Base-by-base conservation (phyloP, 345 rosid species). In the Lumnitzera racemosa region DNA sequence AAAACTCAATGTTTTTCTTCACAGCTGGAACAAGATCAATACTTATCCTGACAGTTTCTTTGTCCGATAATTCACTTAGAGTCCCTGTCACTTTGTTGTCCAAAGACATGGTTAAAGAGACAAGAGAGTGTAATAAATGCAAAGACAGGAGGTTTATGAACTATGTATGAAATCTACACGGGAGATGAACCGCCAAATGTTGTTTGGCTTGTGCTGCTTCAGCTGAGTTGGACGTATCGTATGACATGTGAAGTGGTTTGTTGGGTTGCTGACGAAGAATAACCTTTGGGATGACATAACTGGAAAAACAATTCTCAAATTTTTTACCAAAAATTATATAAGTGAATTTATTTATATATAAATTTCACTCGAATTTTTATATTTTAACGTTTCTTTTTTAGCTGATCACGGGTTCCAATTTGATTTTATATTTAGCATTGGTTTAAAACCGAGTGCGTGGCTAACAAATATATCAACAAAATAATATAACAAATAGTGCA, bases 21-120 rank as follows among this genome's bases (percentile, higher is more conserved):
- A 89, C 88, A 12, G 88, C 95, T 29, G 91, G 75, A 0, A 87
- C 91, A 20, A 89, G 82, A 76, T 91, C 95, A 60, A 80, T 58
- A 47, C 85, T 59, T 55, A 85, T 46, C 50, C 78, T 79, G 8
- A 78, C 51, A 46, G 84, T 65, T 6, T 83, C 80, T 6, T 68
- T 48, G 65, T 80, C 92, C 14, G 90, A 81, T 51, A 83, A 74
- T 68, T 85, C 87, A 65, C 90, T 76, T 62, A 89, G 81, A 57
- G 83, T 78, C 46, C 86, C 78, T 0, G 80, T 53, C 14, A 71
- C 76, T 55, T 70, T 48, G 47, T 64, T 71, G 71, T 67, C 71
- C 49, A 68, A 57, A 15, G 74, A 74, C 84, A 73, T 72, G 17
- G 61, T 36, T 16, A 55, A 46, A 56, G 49, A n/a, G 20, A 15